Conservation (phyloP, 208 protist species). For the Trypanosoma grayi region DNA sequence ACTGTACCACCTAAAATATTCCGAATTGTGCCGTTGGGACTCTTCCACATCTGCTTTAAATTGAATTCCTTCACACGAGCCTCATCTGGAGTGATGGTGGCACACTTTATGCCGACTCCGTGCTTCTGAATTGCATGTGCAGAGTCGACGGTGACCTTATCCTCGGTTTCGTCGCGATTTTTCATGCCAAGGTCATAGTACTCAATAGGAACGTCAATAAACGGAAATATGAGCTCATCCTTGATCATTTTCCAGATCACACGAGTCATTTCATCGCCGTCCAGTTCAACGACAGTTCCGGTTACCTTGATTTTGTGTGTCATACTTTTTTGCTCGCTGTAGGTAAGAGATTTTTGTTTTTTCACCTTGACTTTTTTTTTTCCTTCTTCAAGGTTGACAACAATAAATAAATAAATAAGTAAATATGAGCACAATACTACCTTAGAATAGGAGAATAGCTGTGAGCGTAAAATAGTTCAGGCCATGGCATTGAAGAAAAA, state of each 20-base stretch:
- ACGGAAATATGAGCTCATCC: constrained; percentile 89
- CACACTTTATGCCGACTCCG: constrained; percentile 94
- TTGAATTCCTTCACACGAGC: constrained; percentile 88
- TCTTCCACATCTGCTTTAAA: constrained; percentile 93
- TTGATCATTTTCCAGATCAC: constrained; percentile 91
- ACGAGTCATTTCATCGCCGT: constrained; percentile 94
- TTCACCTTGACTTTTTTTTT: constrained; percentile 16
- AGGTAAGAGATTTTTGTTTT: constrained; percentile 5
- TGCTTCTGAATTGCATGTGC: constrained; percentile 81
- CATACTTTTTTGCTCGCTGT: constrained; percentile 6
- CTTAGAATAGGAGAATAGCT: no score
- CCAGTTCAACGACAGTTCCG: constrained; percentile 84
- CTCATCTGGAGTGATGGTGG: constrained; percentile 94
- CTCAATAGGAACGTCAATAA: constrained; percentile 79
- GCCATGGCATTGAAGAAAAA: no score
- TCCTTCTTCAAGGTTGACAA: constrained; percentile 22
- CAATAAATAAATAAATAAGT: constrained; percentile 15
- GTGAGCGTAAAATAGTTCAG: no score
- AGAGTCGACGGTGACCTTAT: constrained; percentile 88
- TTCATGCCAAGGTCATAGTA: constrained; percentile 90
- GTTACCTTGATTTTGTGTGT: constrained; percentile 42
- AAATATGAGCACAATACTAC: constrained; percentile 3
- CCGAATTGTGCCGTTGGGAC: constrained; percentile 93
- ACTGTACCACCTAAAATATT: constrained; percentile 94
- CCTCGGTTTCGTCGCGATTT: constrained; percentile 82